Conservation (phyloP, 768 basidiomycete species). For the Hydnomerulius pinastri region DNA sequence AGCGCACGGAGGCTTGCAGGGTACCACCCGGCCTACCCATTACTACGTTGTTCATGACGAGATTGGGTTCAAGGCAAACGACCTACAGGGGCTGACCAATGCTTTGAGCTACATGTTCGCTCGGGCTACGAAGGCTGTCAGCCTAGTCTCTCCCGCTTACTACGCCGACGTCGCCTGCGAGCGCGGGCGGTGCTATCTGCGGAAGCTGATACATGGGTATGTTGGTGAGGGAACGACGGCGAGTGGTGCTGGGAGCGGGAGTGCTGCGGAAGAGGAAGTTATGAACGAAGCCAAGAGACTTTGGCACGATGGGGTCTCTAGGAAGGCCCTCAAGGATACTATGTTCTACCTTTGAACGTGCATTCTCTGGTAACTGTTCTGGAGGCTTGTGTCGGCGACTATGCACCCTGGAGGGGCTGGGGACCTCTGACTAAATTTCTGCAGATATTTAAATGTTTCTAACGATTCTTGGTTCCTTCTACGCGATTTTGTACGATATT, state of each 20-base stretch:
- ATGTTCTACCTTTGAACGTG: slow-evolving; percentile 79
- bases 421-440: too few species aligned
- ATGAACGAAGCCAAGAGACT: slow-evolving; percentile 50
- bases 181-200: slow-evolving; percentile 54
- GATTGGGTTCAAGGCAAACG: slow-evolving; percentile 48
- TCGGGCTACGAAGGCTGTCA: slow-evolving; percentile 53
- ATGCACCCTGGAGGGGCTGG: too few species aligned
- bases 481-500: background rate
- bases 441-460: too few species aligned
- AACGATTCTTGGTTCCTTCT: slow-evolving; percentile 3
- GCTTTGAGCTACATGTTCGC: slow-evolving; percentile 57
- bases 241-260: slow-evolving; percentile 36
- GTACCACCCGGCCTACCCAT: slow-evolving; percentile 53
- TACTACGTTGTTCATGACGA: slow-evolving; percentile 60
- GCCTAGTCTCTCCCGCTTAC: slow-evolving; percentile 38
- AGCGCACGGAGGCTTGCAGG: slow-evolving; percentile 49
- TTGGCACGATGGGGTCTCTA: slow-evolving; percentile 61
- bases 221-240: slow-evolving; percentile 26
- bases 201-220: slow-evolving; percentile 46
- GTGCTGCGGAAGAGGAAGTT: slow-evolving; percentile 49
- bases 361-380: too few species aligned
- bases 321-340: slow-evolving; percentile 54
- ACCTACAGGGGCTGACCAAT: slow-evolving; percentile 57
- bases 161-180: slow-evolving; percentile 55
- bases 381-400: too few species aligned